These are phyloP conservation scores for Zygosaccharomyces siamensis DNA, from an alignment of 805 yeast species.

Conservation along the genomic window DNA sequence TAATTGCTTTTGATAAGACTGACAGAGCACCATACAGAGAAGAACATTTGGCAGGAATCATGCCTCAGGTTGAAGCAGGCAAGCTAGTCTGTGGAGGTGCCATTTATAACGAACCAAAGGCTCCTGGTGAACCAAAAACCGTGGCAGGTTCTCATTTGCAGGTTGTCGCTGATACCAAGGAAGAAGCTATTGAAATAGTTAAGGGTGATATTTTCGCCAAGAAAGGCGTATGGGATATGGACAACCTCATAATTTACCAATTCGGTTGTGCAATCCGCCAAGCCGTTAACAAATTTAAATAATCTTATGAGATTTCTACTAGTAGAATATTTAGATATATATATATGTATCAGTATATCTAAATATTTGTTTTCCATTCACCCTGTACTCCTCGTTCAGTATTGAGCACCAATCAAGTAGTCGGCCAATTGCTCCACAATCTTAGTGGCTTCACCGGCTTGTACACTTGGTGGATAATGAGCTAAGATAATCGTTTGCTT, in stretches of 20 bases:
- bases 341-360: slow-evolving; percentile 1
- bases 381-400: slow-evolving; percentile 38
- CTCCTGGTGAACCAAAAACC: slow-evolving; percentile 39
- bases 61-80: slow-evolving; percentile 40
- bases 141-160: slow-evolving; percentile 69
- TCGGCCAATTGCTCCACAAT: slow-evolving; percentile 95
- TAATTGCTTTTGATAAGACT: slow-evolving; percentile 60
- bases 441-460: slow-evolving; percentile 91
- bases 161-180: slow-evolving; percentile 57
- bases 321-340: slow-evolving; percentile 3
- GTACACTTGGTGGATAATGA: slow-evolving; percentile 89
- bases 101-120: slow-evolving; percentile 42
- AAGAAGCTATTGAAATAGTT: slow-evolving; percentile 60
- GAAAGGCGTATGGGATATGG: slow-evolving; percentile 73
- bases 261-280: slow-evolving; percentile 44
- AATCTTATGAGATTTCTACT: background rate
- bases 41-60: slow-evolving; percentile 48
- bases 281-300: slow-evolving; percentile 27
- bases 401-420: slow-evolving; percentile 82
- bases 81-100: slow-evolving; percentile 49
- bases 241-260: slow-evolving; percentile 56
- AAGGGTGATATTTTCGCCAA: slow-evolving; percentile 58
- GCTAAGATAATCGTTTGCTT: slow-evolving; percentile 88
- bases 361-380: background rate
- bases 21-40: slow-evolving; percentile 52